phyloP scores from a whole-genome alignment of 176 grass and related monocot species.

The Sorghum bicolor region DNA sequence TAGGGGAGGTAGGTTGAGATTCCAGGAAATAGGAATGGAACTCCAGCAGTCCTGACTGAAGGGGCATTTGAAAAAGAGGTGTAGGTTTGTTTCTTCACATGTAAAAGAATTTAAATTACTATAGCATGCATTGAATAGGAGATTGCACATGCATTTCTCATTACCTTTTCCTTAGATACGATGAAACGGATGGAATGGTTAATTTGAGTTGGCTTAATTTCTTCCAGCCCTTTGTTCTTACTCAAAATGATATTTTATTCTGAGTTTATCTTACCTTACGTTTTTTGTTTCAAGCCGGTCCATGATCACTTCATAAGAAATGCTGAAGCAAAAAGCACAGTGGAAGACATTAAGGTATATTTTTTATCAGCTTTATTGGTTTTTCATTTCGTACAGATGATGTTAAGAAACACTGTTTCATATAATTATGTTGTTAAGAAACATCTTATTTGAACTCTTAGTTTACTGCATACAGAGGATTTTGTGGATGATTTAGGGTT shows the following conservation, averaged over 20 bases:
- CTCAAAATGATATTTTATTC: too few relatives aligned
- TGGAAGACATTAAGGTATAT: constrained; percentile 51
- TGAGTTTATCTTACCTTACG: too few relatives aligned
- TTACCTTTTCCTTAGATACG: not conserved
- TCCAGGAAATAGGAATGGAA: too few relatives aligned
- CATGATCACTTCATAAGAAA: constrained; percentile 49
- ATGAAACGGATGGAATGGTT: too few relatives aligned
- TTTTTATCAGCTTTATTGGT: not conserved
- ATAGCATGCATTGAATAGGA: not conserved
- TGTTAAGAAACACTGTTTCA: not conserved
- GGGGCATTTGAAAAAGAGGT: too few relatives aligned
- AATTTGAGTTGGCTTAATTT: too few relatives aligned
- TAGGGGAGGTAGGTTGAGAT: too few relatives aligned
- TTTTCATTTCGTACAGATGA: not conserved
- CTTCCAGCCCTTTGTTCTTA: too few relatives aligned
- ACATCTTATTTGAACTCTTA: not conserved
- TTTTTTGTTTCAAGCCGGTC: constrained; percentile 30
- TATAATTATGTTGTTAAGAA: not conserved
- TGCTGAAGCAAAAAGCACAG: constrained; percentile 27
- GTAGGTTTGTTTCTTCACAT: too few relatives aligned
- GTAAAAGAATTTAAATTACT: not conserved
- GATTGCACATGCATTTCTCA: not conserved
- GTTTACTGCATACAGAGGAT: not conserved
- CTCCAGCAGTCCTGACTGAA: too few relatives aligned
- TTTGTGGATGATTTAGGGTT: not conserved